Percentiles rank a stretch among this genome's conserved stretches.
These are phyloP conservation scores for Saccharomycopsis sp. DNA, from an alignment of 805 yeast genomes.

Conservation along the genomic window DNA sequence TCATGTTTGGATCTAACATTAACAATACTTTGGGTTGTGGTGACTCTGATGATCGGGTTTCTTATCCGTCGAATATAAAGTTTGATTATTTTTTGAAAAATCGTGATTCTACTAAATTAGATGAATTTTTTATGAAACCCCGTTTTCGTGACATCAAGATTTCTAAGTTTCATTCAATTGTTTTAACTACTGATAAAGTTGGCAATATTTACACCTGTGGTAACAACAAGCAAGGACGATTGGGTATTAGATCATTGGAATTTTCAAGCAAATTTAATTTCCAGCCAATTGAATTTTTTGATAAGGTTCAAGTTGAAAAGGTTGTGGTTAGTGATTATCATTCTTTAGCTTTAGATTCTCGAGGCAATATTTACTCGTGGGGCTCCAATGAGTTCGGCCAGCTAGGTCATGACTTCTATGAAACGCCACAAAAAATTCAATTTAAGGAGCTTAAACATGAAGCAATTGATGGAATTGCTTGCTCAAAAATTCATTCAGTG, in stretches of 20 bases:
- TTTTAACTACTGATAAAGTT: conserved; percentile 42
- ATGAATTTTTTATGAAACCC: conserved; percentile 32
- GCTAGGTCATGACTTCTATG: conserved; percentile 42
- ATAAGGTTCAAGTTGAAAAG: conserved; percentile 27
- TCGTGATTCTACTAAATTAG: conserved; percentile 20
- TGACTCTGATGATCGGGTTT: conserved; percentile 45
- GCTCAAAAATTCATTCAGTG: conserved; percentile 65
- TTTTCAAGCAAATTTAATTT: conserved; percentile 37
- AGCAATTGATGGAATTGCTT: conserved; percentile 39
- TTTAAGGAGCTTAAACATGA: conserved; percentile 33
- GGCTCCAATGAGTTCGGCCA: conserved; percentile 68
- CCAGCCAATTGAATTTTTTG: conserved; percentile 35
- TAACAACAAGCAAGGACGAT: conserved; percentile 59
- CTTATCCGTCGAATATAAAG: conserved; percentile 35
- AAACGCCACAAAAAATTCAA: conserved; percentile 34
- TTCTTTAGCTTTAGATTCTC: conserved; percentile 46
- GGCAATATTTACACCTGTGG: conserved; percentile 58
- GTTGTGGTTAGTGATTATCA: conserved; percentile 62
- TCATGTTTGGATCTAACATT: conserved; percentile 55
- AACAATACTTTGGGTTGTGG: conserved; percentile 63
- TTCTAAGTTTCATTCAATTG: conserved; percentile 60
- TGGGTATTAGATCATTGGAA: conserved; percentile 47
- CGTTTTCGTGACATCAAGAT: conserved; percentile 42
- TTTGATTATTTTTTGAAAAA: conserved; percentile 26
- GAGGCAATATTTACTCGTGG: conserved; percentile 65